These are phyloP conservation scores for Cryphonectria parasitica DNA, from an alignment of 2,329 filamentous ascomycete genomes.

Conservation along the genomic window DNA sequence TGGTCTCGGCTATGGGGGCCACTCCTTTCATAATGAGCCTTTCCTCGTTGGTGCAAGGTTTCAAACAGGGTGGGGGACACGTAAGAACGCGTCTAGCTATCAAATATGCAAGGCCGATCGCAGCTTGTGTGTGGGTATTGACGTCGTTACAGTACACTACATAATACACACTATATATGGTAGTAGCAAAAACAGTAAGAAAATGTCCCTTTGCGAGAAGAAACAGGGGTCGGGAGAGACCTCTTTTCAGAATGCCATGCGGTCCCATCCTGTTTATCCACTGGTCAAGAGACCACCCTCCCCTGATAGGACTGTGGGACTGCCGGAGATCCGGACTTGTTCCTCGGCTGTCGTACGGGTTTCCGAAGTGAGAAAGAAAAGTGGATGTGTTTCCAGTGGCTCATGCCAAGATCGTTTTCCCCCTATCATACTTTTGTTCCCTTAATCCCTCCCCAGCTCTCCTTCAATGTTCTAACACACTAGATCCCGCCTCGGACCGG, in stretches of 20 bases:
- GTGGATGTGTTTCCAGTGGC: neutral
- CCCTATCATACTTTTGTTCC: neutral
- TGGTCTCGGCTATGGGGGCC: neutral
- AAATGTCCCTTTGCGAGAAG: no score
- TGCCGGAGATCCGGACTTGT: neutral
- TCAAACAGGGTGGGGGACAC: neutral
- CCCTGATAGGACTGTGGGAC: neutral
- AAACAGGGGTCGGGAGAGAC: neutral
- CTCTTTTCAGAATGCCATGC: neutral
- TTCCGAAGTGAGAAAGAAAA: neutral
- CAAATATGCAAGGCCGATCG: constrained; percentile 1
- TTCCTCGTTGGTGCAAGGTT: constrained; percentile 6
- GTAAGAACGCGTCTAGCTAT: neutral
- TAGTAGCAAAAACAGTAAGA: no score
- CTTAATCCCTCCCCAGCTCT: neutral
- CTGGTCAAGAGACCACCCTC: neutral
- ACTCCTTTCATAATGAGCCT: constrained; percentile 1
- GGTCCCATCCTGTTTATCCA: neutral
- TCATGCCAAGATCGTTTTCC: neutral
- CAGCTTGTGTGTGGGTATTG: neutral
- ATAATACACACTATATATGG: no score
- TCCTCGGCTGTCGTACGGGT: neutral
- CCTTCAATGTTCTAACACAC: neutral
- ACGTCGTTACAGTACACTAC: neutral
- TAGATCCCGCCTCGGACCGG: neutral